A percentile compares a stretch with the other conserved stretches of the same genome.
Evolutionary conservation across 108 stramenopile genomes (phyloP).

Genomic region (Pseudonitzschia multistriata): DNA sequence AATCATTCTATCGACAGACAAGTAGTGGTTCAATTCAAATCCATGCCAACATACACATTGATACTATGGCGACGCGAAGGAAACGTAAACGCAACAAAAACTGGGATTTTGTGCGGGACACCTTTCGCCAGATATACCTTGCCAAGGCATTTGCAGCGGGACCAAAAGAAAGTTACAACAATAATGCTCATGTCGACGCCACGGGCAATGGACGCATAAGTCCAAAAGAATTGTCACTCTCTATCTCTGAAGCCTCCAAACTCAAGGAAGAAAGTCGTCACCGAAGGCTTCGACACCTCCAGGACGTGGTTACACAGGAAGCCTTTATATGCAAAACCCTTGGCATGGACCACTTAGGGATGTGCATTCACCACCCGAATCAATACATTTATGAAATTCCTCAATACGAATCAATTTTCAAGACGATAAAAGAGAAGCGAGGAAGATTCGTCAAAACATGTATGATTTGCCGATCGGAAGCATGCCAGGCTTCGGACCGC

Average conservation of each 20-base stretch:
- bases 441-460: constrained; percentile 16
- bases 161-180: not conserved
- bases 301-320: constrained; percentile 2
- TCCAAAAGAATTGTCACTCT: not conserved
- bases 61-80: not conserved
- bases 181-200: not conserved
- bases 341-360: constrained; percentile 18
- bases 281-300: not conserved
- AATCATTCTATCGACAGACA: too few species aligned
- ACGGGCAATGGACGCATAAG: not conserved
- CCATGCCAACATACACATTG: not conserved
- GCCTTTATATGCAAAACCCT: constrained; percentile 18
- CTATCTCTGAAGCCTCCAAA: not conserved
- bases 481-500: not conserved
- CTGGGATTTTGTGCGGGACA: constrained; percentile 1
- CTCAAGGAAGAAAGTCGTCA: constrained; percentile 1
- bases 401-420: not conserved
- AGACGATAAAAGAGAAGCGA: not conserved
- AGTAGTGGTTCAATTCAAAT: not conserved
- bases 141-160: not conserved
- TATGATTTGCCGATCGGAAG: constrained; percentile 26
- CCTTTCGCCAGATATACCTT: not conserved
- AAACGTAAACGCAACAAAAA: not conserved
- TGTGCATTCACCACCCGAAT: constrained; percentile 33
- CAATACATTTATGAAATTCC: constrained; percentile 12